A percentile compares a stretch with the other conserved stretches of the same genome.
Conservation (phyloP, 495 filamentous ascomycete genomes). For the Umbilicaria muhlenbergii region DNA sequence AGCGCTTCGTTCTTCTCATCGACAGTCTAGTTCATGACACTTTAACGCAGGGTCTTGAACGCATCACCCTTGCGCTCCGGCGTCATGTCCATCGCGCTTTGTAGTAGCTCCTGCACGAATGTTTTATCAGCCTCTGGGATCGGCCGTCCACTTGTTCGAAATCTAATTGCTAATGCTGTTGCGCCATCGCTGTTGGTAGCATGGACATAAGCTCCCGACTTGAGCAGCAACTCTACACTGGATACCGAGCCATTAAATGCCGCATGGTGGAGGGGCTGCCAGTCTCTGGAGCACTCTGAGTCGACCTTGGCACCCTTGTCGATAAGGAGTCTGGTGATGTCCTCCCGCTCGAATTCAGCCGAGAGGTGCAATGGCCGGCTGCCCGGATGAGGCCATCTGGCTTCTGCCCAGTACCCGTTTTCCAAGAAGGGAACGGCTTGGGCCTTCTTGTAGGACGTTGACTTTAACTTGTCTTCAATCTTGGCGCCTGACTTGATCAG, state of each 20-base stretch:
- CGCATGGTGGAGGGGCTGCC: slow-evolving; percentile 14
- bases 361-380: slow-evolving; percentile 15
- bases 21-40: too few species aligned
- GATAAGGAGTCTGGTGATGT: slow-evolving; percentile 13
- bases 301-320: slow-evolving; percentile 13
- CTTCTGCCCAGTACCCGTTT: slow-evolving; percentile 16
- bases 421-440: slow-evolving; percentile 12
- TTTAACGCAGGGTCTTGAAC: too few species aligned
- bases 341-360: slow-evolving; percentile 12
- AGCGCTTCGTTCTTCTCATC: too few species aligned
- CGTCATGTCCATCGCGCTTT: too few species aligned
- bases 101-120: too few species aligned
- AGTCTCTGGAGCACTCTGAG: slow-evolving; percentile 6
- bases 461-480: slow-evolving; percentile 13
- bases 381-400: slow-evolving; percentile 15
- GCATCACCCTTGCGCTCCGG: too few species aligned
- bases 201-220: too few species aligned
- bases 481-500: slow-evolving; percentile 8
- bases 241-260: slow-evolving; percentile 7
- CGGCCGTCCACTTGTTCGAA: too few species aligned
- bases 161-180: too few species aligned
- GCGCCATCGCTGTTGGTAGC: too few species aligned
- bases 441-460: slow-evolving; percentile 10
- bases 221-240: slow-evolving; percentile 9
- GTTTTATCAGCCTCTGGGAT: too few species aligned